Evolutionary conservation across 768 basidiomycete genomes (phyloP).

Genomic region (Rhodotorula toruloides): DNA sequence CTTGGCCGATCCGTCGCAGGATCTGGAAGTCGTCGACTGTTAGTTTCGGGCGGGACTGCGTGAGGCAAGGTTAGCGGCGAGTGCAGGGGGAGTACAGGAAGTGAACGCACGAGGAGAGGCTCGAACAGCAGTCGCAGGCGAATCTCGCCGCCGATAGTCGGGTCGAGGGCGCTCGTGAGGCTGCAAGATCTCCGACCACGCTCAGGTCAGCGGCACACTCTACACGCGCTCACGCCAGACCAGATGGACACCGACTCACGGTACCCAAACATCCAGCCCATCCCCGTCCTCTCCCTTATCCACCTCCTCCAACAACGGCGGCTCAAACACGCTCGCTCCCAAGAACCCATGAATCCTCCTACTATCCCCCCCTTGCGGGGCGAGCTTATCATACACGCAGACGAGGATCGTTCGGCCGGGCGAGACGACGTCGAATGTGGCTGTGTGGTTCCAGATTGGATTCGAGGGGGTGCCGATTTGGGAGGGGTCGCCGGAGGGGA

Average conservation of each 20-base stretch:
- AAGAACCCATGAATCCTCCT: conserved; percentile 20
- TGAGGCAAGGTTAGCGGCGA: neutral
- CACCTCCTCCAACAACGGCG: conserved; percentile 68
- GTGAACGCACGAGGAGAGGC: conserved; percentile 66
- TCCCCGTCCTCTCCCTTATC: conserved; percentile 71
- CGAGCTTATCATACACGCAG: conserved; percentile 68
- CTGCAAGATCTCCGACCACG: neutral
- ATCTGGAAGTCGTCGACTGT: conserved; percentile 73
- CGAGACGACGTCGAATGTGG: conserved; percentile 59
- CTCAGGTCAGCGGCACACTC: neutral
- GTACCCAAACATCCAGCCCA: conserved; percentile 74
- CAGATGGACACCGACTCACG: conserved; percentile 81
- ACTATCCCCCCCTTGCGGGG: conserved; percentile 57
- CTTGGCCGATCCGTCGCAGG: conserved; percentile 92
- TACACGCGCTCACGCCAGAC: conserved; percentile 5
- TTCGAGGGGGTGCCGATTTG: conserved; percentile 24
- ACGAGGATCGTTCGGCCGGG: conserved; percentile 27
- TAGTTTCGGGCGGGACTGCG: conserved; percentile 30
- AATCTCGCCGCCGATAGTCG: conserved; percentile 81
- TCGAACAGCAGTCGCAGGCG: conserved; percentile 87
- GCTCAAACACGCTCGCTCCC: conserved; percentile 37
- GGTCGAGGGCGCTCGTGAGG: conserved; percentile 45
- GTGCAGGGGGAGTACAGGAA: neutral
- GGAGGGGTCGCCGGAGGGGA: neutral
- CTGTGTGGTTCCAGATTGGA: conserved; percentile 96